Evolutionary conservation across 768 basidiomycete species (phyloP).

Genomic region (Candolleomyces eurysporus): DNA sequence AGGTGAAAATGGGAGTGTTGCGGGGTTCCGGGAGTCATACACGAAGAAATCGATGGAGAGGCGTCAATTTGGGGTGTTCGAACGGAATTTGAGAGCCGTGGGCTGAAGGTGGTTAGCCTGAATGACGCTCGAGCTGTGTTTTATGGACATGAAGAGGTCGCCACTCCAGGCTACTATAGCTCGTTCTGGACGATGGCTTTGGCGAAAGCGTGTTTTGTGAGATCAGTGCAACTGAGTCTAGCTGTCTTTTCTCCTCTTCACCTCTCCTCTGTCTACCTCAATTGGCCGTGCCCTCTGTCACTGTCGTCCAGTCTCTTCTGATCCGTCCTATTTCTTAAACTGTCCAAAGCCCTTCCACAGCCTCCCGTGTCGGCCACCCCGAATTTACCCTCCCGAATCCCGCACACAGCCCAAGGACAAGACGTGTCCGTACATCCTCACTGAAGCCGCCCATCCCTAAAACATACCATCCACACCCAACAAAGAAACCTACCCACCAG

Average conservation of each 20-base stretch:
- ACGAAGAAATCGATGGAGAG: conserved; percentile 1
- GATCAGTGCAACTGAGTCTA: conserved; percentile 57
- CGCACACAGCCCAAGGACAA: not conserved
- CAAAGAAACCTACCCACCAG: conserved; percentile 52
- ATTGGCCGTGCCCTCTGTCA: not conserved
- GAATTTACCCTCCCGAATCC: conserved; percentile 4
- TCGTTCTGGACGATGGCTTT: conserved; percentile 49
- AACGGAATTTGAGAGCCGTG: conserved; percentile 56
- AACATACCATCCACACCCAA: conserved; percentile 51
- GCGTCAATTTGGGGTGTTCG: conserved; percentile 29
- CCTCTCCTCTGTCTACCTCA: not conserved
- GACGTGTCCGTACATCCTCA: conserved; percentile 52
- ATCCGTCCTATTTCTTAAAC: not conserved
- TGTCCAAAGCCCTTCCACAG: conserved; percentile 29
- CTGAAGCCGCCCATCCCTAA: conserved; percentile 66
- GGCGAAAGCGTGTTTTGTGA: conserved; percentile 55
- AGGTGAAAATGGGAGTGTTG: conserved; percentile 71
- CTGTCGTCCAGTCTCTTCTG: not conserved
- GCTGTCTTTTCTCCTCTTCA: not conserved
- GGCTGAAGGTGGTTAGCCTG: conserved; percentile 32
- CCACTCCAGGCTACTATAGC: conserved; percentile 55
- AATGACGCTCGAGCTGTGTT: conserved; percentile 24
- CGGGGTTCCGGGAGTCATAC: conserved; percentile 51
- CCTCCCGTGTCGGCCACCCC: conserved; percentile 60
- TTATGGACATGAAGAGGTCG: conserved; percentile 45